A percentile compares a stretch with the other conserved stretches of the same genome.
Conservation (phyloP, 148 eudicot species). For the Fagopyrum esculentum region DNA sequence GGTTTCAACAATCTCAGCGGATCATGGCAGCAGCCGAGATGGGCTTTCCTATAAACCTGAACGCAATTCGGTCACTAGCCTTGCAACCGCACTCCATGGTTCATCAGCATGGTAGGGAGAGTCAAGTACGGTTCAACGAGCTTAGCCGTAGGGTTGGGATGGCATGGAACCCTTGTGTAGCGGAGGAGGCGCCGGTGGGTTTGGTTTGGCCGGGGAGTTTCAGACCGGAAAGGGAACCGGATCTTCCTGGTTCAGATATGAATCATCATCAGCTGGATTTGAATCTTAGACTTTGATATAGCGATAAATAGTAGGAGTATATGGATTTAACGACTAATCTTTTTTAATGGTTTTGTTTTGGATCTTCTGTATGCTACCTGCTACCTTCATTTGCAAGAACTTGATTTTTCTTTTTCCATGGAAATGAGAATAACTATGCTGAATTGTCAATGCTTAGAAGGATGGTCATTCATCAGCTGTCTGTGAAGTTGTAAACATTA, state of each 20-base stretch:
- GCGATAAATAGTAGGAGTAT: not conserved
- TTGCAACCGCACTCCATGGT: constrained; percentile 4
- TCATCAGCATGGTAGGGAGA: not conserved
- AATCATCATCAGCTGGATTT: constrained; percentile 9
- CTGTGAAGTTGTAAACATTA: too few relatives aligned
- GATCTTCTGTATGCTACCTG: not conserved
- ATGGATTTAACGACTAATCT: constrained; percentile 8
- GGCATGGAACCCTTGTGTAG: not conserved
- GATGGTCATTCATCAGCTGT: not conserved
- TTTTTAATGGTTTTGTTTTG: not conserved
- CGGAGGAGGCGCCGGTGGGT: not conserved
- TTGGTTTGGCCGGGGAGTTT: constrained; percentile 15
- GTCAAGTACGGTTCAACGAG: not conserved
- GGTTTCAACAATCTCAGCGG: constrained; percentile 13
- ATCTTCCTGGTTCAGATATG: not conserved
- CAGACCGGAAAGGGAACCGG: not conserved
- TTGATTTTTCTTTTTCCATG: not conserved
- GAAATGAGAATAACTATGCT: not conserved
- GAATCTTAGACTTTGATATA: constrained; percentile 10
- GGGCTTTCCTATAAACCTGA: constrained; percentile 11
- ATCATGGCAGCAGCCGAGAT: constrained; percentile 14
- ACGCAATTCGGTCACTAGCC: not conserved
- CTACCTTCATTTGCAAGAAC: not conserved
- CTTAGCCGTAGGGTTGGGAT: not conserved
- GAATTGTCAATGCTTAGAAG: not conserved